Conservation (phyloP, 2,329 filamentous ascomycete genomes). For the Hortaea werneckii region DNA sequence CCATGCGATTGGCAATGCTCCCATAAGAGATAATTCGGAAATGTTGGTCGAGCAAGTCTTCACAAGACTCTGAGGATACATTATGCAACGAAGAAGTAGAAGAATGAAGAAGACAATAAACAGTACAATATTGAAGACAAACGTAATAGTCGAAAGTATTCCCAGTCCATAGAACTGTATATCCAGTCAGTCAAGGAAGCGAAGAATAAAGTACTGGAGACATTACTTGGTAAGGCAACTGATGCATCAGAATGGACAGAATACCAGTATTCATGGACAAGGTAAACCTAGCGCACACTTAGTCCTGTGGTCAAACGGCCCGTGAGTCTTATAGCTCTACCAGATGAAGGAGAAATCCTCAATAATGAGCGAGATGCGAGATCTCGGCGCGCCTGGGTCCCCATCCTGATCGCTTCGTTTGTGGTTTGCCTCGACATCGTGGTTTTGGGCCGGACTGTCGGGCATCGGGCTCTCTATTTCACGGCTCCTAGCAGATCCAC, state of each 20-base stretch:
- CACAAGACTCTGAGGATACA: constrained; percentile 4
- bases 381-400: neutral
- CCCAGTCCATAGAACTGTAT: constrained; percentile 8
- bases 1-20: constrained; percentile 5
- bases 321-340: neutral
- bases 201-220: no score
- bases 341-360: constrained; percentile 8
- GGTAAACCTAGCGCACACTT: constrained; percentile 5
- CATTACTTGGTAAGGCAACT: constrained; percentile 8
- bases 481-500: no score
- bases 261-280: constrained; percentile 11
- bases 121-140: constrained; percentile 9
- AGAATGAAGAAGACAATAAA: constrained; percentile 6
- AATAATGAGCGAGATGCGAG: constrained; percentile 1
- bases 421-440: neutral
- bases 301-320: neutral
- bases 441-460: neutral
- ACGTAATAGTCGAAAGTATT: constrained; percentile 10
- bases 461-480: neutral
- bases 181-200: neutral
- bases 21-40: constrained; percentile 4
- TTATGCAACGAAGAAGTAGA: constrained; percentile 3
- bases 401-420: neutral
- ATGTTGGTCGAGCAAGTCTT: constrained; percentile 5
- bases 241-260: constrained; percentile 8